A percentile compares a stretch with the other conserved stretches of the same genome.
These are phyloP conservation scores for Alnus rubra DNA, from an alignment of 306 rosid genomes.

Conservation along the genomic window DNA sequence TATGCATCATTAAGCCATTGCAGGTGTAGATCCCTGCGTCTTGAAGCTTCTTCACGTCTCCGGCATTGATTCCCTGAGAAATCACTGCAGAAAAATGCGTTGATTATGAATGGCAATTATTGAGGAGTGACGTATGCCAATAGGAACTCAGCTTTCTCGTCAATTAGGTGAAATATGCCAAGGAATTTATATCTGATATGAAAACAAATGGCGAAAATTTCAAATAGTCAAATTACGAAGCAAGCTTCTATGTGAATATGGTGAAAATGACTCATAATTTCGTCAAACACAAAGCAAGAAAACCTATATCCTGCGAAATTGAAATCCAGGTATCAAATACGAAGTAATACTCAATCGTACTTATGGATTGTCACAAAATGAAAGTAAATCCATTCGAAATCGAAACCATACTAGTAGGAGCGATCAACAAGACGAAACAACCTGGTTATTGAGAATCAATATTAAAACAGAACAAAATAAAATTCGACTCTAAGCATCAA, in stretches of 20 bases:
- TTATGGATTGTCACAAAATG: background rate
- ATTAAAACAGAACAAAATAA: background rate
- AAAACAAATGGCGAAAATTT: too few species aligned
- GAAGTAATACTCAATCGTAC: background rate
- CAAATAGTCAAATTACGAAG: background rate
- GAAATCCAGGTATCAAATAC: background rate
- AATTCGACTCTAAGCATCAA: background rate
- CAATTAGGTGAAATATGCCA: too few species aligned
- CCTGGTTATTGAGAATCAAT: background rate
- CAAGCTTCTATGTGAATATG: background rate
- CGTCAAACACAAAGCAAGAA: background rate
- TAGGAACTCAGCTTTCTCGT: background rate
- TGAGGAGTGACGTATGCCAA: too few species aligned
- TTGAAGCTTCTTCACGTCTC: conserved; percentile 97
- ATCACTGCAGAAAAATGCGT: conserved; percentile 56
- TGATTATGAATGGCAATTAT: background rate
- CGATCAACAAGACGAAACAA: background rate
- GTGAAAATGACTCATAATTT: background rate
- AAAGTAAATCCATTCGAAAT: background rate
- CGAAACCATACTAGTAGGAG: background rate
- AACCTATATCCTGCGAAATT: background rate
- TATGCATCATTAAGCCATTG: conserved; percentile 98
- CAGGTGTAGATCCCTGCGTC: conserved; percentile 96
- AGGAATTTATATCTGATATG: background rate
- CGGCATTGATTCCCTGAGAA: conserved; percentile 95